Base-by-base conservation (phyloP, 2,329 filamentous ascomycete genomes). In the Fusarium citri region DNA sequence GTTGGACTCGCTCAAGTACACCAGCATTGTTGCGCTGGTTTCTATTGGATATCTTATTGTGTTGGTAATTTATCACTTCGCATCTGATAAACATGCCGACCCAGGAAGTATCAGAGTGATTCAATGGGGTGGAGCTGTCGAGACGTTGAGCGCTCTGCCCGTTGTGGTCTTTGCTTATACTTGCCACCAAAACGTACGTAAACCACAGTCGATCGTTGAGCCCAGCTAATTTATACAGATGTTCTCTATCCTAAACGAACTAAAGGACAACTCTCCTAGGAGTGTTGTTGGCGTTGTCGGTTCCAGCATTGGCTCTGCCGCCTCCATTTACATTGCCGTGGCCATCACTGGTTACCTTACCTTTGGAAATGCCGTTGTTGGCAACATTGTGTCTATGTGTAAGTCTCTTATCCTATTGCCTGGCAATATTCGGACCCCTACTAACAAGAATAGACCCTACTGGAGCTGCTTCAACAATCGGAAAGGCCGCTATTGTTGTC, bases 161-260 rank as follows among this genome's bases (percentile, higher is more conserved):
- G 94, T 99, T 55, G 94, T 98, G 59, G 93, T 99, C 4, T 99
- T 99, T 84, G 96, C 95, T n/a, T 99, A 98, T 79, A 99, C 96
- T 2, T 99, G 96, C 79, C 96, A 99, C 80, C 96, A 99, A 77
- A 99, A 99, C 78, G 93, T 96, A 82, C 71, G 88, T 31, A 22
- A 51, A 37, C 18, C 7, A 10, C 7, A 25, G 9, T 26, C 30
- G 7, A 15, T 18, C 18, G 16, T 9, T 42, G 18, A 42, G 22
- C 37, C 22, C 30, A 22, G 59, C 55, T 74, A 58, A 58, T 23
- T 11, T 30, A 16, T 2, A 30, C 72, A 96, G 93, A 99, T 99
- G 96, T 99, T 99, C 79, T 97, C 95, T 14, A 97, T 99, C 71
- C 83, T 99, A 46, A 99, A 99, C 76, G 96, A 99, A 81, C 94